Base-by-base conservation (phyloP, 1,139 yeast species). In the Taphrina sp. region DNA sequence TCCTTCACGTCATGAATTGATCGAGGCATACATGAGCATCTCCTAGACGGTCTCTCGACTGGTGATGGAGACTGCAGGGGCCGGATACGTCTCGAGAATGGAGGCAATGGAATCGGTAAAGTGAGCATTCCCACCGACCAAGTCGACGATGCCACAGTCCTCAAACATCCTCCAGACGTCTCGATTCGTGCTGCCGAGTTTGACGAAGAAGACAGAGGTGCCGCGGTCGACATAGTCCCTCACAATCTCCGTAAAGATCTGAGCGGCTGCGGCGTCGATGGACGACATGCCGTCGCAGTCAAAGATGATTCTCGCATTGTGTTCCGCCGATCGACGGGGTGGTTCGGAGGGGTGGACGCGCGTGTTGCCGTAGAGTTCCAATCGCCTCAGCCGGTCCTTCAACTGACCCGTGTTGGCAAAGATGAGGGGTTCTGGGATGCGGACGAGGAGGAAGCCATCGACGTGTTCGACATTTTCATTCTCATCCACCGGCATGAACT, bases 391-490 rank as follows among this genome's bases (percentile, higher is more conserved):
- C 26, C 97, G 73, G 46, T 83, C 75, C 59, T 85, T 81, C 62
- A 92, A 73, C 66, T 90, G 96, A 59, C 84, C 86, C 16, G 95
- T 80, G 66, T 92, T 92, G 36, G 96, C 89, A 69, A 92, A 92
- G 1, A 95, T 88, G 58, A 92, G 72, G 0, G 97, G 96, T 66
- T 92, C 97, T 0, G 97, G 95, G 36, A 92, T 81, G 63, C 84
- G 87, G 31, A 90, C 85, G 44, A 90, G 84, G 51, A 92, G 73
- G 64, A 95, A 86, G 0, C 95, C 95, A 65, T 86, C 92, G 44
- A 87, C 76, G 61, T 87, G 90, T 65, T 86, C 92, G 29, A 83
- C 69, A 29, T 57, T 60, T n/a, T 45, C 57, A 3, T 60, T 59
- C 23, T 63, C 51, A 28, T 59, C 64, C 3, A 66, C 67, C 0